Evolutionary conservation across 2,329 filamentous ascomycete species (phyloP).

Genomic region (Aphanocladium album): DNA sequence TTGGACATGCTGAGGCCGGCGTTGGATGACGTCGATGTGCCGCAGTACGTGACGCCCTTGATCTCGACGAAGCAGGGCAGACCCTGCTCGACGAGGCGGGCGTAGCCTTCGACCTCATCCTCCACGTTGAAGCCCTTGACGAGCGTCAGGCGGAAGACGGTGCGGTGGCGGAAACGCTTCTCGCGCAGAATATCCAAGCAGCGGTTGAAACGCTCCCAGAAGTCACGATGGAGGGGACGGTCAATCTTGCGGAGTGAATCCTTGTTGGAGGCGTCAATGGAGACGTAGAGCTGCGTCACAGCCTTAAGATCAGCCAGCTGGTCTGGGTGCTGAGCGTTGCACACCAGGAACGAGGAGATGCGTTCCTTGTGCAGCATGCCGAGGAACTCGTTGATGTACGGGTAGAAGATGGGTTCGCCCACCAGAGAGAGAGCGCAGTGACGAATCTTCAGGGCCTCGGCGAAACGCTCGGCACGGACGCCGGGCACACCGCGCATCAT

Average conservation of each 20-base stretch:
- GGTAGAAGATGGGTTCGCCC: slow-evolving; percentile 98
- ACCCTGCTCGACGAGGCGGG: slow-evolving; percentile 77
- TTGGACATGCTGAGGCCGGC: slow-evolving; percentile 95
- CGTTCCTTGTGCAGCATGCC: slow-evolving; percentile 75
- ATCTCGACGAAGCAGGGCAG: slow-evolving; percentile 91
- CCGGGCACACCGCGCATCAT: slow-evolving; percentile 93
- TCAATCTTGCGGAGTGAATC: slow-evolving; percentile 87
- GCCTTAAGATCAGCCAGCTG: slow-evolving; percentile 76
- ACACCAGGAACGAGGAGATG: slow-evolving; percentile 93
- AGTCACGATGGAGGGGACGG: slow-evolving; percentile 87
- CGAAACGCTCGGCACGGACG: slow-evolving; percentile 84
- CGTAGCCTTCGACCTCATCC: slow-evolving; percentile 86
- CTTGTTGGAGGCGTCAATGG: slow-evolving; percentile 88
- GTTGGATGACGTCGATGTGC: slow-evolving; percentile 76
- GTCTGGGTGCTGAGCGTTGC: slow-evolving; percentile 94
- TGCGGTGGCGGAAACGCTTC: slow-evolving; percentile 79
- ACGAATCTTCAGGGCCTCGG: slow-evolving; percentile 86
- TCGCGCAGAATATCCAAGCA: slow-evolving; percentile 86
- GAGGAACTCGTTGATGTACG: slow-evolving; percentile 90
- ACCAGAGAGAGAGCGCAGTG: slow-evolving; percentile 92
- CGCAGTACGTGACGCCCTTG: slow-evolving; percentile 96
- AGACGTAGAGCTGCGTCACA: slow-evolving; percentile 94
- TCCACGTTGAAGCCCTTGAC: slow-evolving; percentile 98
- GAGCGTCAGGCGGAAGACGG: slow-evolving; percentile 89
- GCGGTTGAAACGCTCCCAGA: slow-evolving; percentile 91